These are phyloP conservation scores for Beta vulgaris DNA, from an alignment of 148 eudicot species.

Conservation along the genomic window DNA sequence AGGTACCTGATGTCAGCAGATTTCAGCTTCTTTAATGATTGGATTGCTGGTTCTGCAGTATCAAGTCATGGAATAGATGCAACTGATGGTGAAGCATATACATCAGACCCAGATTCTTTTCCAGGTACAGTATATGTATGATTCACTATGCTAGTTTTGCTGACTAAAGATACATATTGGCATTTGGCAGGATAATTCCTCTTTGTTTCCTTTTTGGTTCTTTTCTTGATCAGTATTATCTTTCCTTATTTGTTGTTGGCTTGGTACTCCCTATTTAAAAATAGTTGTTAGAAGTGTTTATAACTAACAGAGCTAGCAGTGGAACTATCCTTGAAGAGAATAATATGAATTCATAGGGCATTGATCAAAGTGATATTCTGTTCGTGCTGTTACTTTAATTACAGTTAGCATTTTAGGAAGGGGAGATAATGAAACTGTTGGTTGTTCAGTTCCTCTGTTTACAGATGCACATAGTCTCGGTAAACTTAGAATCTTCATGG, in stretches of 20 bases:
- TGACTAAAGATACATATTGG: background rate
- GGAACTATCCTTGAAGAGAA: background rate
- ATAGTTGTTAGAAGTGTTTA: background rate
- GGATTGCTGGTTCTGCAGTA: slow-evolving; percentile 36
- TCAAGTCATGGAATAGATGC: slow-evolving; percentile 33
- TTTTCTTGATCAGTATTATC: background rate
- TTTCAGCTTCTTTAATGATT: slow-evolving; percentile 48
- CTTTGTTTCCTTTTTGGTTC: background rate
- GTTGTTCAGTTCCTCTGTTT: background rate
- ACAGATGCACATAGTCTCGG: no score
- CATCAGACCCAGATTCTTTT: slow-evolving; percentile 34
- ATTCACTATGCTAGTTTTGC: slow-evolving; percentile 1
- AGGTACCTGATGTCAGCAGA: slow-evolving; percentile 77
- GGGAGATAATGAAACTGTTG: no score
- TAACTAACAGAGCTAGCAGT: background rate
- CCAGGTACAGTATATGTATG: slow-evolving; percentile 41
- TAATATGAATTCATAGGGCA: background rate
- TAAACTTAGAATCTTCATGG: no score
- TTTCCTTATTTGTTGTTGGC: background rate
- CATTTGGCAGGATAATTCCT: background rate
- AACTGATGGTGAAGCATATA: slow-evolving; percentile 27
- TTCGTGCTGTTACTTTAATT: background rate
- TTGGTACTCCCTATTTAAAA: background rate
- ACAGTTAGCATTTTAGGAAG: background rate
- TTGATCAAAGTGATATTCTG: background rate